Base-by-base conservation (phyloP, 441 rosid genomes). In the Corymbia citriodora region DNA sequence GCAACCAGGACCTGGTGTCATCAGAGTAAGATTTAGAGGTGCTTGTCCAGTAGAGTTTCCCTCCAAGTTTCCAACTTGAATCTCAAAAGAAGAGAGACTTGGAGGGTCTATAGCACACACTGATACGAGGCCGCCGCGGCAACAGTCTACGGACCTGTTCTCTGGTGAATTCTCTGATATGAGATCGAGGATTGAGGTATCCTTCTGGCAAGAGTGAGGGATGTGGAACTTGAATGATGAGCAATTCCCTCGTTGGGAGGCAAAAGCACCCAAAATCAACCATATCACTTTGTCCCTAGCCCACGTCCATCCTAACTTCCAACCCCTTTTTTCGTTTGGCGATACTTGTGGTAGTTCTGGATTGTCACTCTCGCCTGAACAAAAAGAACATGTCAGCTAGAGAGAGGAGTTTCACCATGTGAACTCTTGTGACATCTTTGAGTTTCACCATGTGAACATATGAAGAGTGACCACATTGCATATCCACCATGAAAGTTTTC, bases 241-340 rank as follows among this genome's bases (percentile, higher is more conserved):
- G 89, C 96, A 94, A 48, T 95, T 92, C 10, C 96, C 97, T 90
- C 92, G 93, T 87, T 89, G 86, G 13, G 93, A 93, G 18, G 97
- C 96, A 83, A 94, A 94, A 61, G 95, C 97, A 25, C 97, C 97
- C 6, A 92, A 88, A 90, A 94, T 94, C 36, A 93, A 92, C 95
- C 91, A 89, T 52, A 94, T 95, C 8, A 93, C 88, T 93, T 94
- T 96, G 10, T 90, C 89, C 7, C 90, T 87, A 4, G 93, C 82
- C 96, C 97, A 95, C 36, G 92, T 92, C 96, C 97, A 96, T 21
- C 96, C 96, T 25, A 95, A 33, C 68, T 82, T 93, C 97, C 97
- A 94, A 9, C 96, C 97, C 11, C 96, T 93, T 50, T 91, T 90
- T 36, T 94, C 96, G 8, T 89, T 10, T 92, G 95, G 18, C 94